Evolutionary conservation across 208 protist species (phyloP).

Genomic region (Phytomonas sp.): DNA sequence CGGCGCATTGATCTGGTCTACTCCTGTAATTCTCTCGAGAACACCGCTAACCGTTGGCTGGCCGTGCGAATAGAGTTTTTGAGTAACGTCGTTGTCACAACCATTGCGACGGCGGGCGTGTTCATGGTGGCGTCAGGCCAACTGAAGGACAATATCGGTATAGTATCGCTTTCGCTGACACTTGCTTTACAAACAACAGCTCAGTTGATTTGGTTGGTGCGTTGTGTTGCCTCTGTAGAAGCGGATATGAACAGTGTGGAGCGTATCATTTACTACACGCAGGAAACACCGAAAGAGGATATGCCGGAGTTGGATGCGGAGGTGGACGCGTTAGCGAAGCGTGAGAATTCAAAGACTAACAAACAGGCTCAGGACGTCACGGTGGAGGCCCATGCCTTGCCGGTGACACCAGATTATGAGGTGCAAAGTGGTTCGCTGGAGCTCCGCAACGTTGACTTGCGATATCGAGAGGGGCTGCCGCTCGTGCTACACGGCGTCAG

Average conservation of each 20-base stretch:
- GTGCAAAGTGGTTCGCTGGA: constrained; percentile 29
- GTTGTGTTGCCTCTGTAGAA: constrained; percentile 37
- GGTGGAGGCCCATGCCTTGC: background rate
- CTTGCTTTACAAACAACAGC: constrained; percentile 26
- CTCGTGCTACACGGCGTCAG: constrained; percentile 54
- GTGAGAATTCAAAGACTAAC: too few relatives aligned
- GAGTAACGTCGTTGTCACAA: constrained; percentile 51
- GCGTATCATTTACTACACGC: constrained; percentile 68
- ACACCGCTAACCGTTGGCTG: constrained; percentile 74
- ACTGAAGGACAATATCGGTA: constrained; percentile 19
- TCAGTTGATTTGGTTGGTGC: constrained; percentile 27
- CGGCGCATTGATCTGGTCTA: constrained; percentile 53
- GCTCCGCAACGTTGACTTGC: constrained; percentile 56
- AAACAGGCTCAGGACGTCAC: background rate
- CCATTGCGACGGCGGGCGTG: constrained; percentile 27
- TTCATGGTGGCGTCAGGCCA: constrained; percentile 27
- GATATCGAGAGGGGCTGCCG: constrained; percentile 54
- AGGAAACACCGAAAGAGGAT: constrained; percentile 55
- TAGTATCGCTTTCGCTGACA: constrained; percentile 40
- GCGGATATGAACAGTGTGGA: constrained; percentile 84
- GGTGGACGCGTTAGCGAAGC: background rate
- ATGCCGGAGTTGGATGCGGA: constrained; percentile 17
- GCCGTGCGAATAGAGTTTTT: constrained; percentile 78
- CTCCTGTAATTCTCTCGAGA: constrained; percentile 25
- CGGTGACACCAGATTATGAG: background rate